Evolutionary conservation across 176 grass and related monocot species (phyloP).

Genomic region (Urochloa ruziziensis): DNA sequence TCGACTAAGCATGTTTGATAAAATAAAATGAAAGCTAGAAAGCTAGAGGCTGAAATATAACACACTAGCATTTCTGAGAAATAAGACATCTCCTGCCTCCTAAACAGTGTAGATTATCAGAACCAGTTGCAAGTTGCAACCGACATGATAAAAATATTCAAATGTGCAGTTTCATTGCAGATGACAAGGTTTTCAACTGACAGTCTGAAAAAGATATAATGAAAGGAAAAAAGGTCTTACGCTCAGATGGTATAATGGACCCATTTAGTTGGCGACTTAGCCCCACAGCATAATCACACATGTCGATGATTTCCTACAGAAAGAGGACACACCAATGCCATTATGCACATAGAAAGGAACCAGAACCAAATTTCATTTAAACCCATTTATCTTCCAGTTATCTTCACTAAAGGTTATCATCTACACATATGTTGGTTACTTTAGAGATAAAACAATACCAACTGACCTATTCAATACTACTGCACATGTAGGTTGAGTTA

Average conservation of each 20-base stretch:
- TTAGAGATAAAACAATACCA: neutral
- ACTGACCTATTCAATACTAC: neutral
- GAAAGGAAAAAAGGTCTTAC: slow-evolving; percentile 44
- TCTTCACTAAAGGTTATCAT: neutral
- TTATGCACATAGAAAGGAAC: slow-evolving; percentile 3
- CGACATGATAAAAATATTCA: neutral
- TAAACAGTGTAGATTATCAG: neutral
- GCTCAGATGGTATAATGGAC: slow-evolving; percentile 97
- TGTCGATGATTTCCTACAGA: slow-evolving; percentile 98
- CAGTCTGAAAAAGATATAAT: neutral
- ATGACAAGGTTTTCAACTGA: neutral
- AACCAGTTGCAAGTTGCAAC: slow-evolving; percentile 1
- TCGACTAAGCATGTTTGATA: neutral
- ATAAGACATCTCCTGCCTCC: neutral
- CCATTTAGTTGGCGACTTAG: slow-evolving; percentile 95
- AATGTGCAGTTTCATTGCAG: neutral
- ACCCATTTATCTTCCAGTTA: neutral
- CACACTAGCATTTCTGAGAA: neutral
- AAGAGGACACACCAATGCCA: neutral
- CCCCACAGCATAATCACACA: slow-evolving; percentile 99
- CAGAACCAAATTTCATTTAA: neutral
- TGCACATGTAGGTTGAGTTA: neutral
- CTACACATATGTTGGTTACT: neutral
- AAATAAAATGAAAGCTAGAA: neutral
- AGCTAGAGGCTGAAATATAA: neutral